Conservation (phyloP, 805 yeast genomes). For the Pichia occidentalis region DNA sequence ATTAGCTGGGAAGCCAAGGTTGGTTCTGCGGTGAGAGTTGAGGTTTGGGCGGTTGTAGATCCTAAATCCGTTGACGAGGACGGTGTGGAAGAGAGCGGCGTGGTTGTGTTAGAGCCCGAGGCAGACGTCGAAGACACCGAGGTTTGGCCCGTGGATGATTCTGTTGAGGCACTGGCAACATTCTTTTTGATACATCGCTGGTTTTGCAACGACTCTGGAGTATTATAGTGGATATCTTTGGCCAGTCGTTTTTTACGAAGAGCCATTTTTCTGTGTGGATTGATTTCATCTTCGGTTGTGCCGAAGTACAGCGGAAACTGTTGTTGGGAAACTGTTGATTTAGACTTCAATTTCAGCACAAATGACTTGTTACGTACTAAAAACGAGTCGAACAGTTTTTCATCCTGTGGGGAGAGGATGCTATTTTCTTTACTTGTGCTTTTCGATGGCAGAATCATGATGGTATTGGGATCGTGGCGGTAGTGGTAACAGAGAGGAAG, state of each 20-base stretch:
- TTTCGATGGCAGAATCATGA: not conserved
- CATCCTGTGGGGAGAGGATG: slow-evolving; percentile 19
- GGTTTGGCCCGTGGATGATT: too few relatives aligned
- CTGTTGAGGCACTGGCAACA: too few relatives aligned
- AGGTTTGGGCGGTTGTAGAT: too few relatives aligned
- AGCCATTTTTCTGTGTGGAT: slow-evolving; percentile 19
- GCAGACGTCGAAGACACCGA: too few relatives aligned
- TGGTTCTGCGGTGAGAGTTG: too few relatives aligned
- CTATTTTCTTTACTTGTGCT: too few relatives aligned
- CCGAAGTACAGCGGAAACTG: slow-evolving; percentile 29
- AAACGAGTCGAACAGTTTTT: slow-evolving; percentile 25
- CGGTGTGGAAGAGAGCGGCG: too few relatives aligned
- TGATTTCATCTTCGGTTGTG: slow-evolving; percentile 28
- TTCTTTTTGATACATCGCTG: not conserved
- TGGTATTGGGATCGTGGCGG: not conserved
- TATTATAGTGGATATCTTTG: slow-evolving; percentile 16
- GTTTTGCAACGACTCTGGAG: slow-evolving; percentile 2
- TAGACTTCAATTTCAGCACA: slow-evolving; percentile 16
- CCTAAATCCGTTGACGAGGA: too few relatives aligned
- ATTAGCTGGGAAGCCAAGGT: too few relatives aligned
- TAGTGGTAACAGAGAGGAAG: not conserved
- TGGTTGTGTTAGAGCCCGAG: too few relatives aligned
- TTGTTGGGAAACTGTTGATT: slow-evolving; percentile 9
- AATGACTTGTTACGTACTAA: slow-evolving; percentile 18
- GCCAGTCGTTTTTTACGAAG: slow-evolving; percentile 20